These are phyloP conservation scores for Neurospora sp. DNA, from an alignment of 495 filamentous ascomycete species.

Conservation along the genomic window DNA sequence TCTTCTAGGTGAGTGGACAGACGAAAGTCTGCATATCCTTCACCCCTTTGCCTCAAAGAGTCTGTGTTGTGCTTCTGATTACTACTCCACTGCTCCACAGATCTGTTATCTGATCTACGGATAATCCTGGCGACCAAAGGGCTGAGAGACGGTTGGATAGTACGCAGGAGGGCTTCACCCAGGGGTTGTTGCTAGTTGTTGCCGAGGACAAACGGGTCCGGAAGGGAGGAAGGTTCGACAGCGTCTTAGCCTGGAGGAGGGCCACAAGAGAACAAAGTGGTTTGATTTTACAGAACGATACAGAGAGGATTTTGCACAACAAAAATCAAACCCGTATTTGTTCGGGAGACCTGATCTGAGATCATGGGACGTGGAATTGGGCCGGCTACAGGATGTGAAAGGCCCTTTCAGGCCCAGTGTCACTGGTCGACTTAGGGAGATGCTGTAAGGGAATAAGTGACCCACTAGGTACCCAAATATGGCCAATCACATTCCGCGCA, in stretches of 20 bases:
- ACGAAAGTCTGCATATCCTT: background rate
- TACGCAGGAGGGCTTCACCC: background rate
- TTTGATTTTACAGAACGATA: background rate
- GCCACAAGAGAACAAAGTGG: background rate
- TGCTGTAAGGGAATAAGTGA: constrained; percentile 1
- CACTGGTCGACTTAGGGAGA: background rate
- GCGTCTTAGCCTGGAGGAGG: background rate
- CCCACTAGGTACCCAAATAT: background rate
- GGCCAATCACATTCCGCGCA: constrained; percentile 14
- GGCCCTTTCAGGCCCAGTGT: background rate
- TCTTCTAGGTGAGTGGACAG: background rate
- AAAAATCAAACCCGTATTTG: background rate
- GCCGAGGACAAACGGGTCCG: background rate
- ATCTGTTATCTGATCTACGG: constrained; percentile 14
- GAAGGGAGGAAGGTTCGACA: background rate
- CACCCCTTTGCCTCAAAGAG: background rate
- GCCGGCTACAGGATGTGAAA: background rate
- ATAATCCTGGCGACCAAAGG: constrained; percentile 2
- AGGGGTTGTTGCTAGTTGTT: background rate
- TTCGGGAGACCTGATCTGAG: background rate
- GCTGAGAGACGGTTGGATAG: background rate
- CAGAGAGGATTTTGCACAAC: background rate
- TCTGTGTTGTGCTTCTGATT: background rate
- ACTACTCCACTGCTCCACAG: constrained; percentile 6
- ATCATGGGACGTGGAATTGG: background rate